Conservation (phyloP, 208 protist species). For the Trypanosoma vivax region DNA sequence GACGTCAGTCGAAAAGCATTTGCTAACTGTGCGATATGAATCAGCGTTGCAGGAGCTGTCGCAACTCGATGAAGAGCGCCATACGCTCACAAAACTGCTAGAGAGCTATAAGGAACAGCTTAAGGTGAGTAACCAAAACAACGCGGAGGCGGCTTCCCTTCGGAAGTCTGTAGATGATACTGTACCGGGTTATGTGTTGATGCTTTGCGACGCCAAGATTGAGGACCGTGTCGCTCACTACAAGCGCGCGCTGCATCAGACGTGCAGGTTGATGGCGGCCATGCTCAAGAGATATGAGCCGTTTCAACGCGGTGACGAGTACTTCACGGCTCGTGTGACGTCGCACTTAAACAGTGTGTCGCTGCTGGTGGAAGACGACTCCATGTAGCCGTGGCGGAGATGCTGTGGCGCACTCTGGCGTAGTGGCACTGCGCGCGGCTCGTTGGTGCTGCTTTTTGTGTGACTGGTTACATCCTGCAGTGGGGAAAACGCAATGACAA, state of each 20-base stretch:
- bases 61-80: constrained; percentile 6
- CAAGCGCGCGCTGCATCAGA: constrained; percentile 11
- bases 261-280: constrained; percentile 11
- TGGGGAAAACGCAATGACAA: no score
- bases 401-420: no score
- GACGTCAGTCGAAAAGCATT: not conserved
- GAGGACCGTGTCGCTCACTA: constrained; percentile 6
- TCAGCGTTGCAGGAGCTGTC: constrained; percentile 1
- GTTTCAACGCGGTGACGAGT: constrained; percentile 20
- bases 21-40: not conserved
- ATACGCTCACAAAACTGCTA: not conserved
- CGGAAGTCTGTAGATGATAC: constrained; percentile 15
- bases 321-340: constrained; percentile 13
- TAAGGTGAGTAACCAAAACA: not conserved
- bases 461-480: no score
- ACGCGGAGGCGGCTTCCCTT: not conserved
- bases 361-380: constrained; percentile 11
- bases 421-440: no score
- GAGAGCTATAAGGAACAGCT: constrained; percentile 1
- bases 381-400: no score
- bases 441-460: no score
- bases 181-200: constrained; percentile 9
- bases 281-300: constrained; percentile 22
- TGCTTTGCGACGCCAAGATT: constrained; percentile 16
- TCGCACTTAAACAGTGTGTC: constrained; percentile 8